phyloP scores from a whole-genome alignment of 176 grass and related monocot species.

The Eremochloa ophiuroides region DNA sequence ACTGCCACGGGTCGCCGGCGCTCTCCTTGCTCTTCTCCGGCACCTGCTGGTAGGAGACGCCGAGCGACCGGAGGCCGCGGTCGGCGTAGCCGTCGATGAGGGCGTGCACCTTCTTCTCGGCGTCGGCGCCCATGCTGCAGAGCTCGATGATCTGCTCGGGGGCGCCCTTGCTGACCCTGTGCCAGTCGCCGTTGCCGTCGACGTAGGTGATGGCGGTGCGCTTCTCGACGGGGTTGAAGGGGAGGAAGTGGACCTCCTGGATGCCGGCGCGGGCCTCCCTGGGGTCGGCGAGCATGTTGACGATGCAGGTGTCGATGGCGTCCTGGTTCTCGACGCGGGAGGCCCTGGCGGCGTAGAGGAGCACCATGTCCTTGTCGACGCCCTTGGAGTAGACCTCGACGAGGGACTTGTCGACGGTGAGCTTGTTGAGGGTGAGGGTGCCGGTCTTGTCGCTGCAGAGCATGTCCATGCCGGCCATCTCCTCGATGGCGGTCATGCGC shows the following conservation, averaged over 20 bases:
- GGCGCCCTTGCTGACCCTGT: constrained; percentile 86
- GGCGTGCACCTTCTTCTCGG: constrained; percentile 61
- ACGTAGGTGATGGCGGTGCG: constrained; percentile 95
- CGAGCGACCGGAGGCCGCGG: constrained; percentile 75
- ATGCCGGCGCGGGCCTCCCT: constrained; percentile 89
- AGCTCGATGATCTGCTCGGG: constrained; percentile 96
- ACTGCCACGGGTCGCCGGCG: constrained; percentile 67
- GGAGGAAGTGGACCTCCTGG: constrained; percentile 78
- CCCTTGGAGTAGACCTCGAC: constrained; percentile 79
- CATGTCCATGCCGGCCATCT: constrained; percentile 98
- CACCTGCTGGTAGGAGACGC: constrained; percentile 70
- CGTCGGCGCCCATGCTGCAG: constrained; percentile 56
- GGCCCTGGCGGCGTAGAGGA: constrained; percentile 69
- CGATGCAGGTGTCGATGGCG: constrained; percentile 90
- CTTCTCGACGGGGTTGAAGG: constrained; percentile 94
- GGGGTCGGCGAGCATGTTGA: constrained; percentile 75
- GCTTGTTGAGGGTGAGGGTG: constrained; percentile 95
- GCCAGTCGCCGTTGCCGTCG: constrained; percentile 74
- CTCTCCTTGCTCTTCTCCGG: constrained; percentile 75
- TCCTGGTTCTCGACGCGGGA: constrained; percentile 98
- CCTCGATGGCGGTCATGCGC: constrained; percentile 98
- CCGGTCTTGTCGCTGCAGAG: constrained; percentile 98
- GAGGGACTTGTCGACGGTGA: constrained; percentile 83
- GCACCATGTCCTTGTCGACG: constrained; percentile 71
- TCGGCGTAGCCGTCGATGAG: constrained; percentile 67